phyloP scores from a whole-genome alignment of 2,329 filamentous ascomycete species.

The Trichoderma breve region DNA sequence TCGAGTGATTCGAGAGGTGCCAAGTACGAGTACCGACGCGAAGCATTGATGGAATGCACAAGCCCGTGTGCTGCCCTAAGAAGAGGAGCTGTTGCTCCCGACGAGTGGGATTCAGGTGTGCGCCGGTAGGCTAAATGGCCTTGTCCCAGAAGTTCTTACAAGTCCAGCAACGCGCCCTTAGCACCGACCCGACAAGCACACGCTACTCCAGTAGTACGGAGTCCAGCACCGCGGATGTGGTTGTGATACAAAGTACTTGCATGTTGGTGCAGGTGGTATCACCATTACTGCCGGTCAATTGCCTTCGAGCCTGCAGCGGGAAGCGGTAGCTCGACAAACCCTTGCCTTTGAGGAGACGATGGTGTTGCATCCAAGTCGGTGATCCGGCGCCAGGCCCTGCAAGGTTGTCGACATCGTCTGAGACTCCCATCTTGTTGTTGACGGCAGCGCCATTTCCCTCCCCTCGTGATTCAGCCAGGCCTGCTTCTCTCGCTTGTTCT shows the following conservation, averaged over 20 bases:
- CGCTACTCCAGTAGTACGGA: slow-evolving; percentile 11
- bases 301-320: slow-evolving; percentile 2
- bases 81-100: not conserved
- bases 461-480: slow-evolving; percentile 16
- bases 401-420: slow-evolving; percentile 18
- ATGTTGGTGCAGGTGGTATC: not conserved
- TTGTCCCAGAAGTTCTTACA: slow-evolving; percentile 1
- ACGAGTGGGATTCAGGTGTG: not conserved
- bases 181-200: not conserved
- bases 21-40: slow-evolving; percentile 9
- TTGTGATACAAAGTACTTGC: not conserved
- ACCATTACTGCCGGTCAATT: slow-evolving; percentile 6
- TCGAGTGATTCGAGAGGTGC: not conserved
- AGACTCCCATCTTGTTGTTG: slow-evolving; percentile 15
- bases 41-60: not conserved
- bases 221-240: slow-evolving; percentile 9
- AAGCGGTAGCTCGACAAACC: slow-evolving; percentile 2
- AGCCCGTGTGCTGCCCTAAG: slow-evolving; percentile 1
- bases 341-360: slow-evolving; percentile 7
- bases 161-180: not conserved
- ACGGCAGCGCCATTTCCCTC: slow-evolving; percentile 10
- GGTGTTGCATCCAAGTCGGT: slow-evolving; percentile 16
- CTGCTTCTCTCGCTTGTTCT: slow-evolving; percentile 10
- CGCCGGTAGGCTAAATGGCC: not conserved
- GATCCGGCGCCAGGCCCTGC: slow-evolving; percentile 11